Evolutionary conservation across 176 grass and related monocot species (phyloP), one percentile per base, ranked within the genome.

Genomic region (Avena sativa): DNA sequence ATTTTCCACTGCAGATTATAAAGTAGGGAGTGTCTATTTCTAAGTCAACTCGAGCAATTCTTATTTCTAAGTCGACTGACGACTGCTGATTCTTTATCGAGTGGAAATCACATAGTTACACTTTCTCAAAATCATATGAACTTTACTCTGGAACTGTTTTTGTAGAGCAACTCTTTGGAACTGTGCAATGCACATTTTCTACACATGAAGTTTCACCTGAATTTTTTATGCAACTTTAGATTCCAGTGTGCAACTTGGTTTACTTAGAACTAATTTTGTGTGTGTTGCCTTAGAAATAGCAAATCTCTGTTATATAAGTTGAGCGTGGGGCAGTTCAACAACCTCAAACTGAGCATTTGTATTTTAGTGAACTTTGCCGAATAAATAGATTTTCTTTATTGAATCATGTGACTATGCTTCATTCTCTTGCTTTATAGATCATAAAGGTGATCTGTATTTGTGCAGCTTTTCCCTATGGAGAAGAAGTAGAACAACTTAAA

Each of bases 401-500:
- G 21, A 51, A 76, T n/a, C n/a, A 71, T 44, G 13, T 23, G 19
- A 25, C 34, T 46, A 40, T 70, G 10, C 19, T 51, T 47, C 72
- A 78, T 68, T 23, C 40, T 80, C n/a, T 79, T 79, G 26, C 44
- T 84, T 53, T 52, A 69, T 12, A 11, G 34, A 30, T 12, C 55
- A 66, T 66, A 50, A 81, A 50, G 23, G 2, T 49, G 23, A 48
- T 19, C 70, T 71, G 10, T 82, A 26, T 70, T 70, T 67, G 21
- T 82, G 64, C 66, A 68, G 12, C 2, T 4, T 10, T 71, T 60
- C 38, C 19, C 15, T 76, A 12, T n/a, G 56, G 56, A 47, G 17
- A 80, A 62, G 12, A 43, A 17, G 50, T 58, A 25, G 15, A 71
- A 12, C 53, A 64, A 30, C 26, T 62, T 38, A 68, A 79, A 83